These are phyloP conservation scores for Coemansia sp. DNA, from an alignment of 192 early-diverging fungal genomes.

Conservation along the genomic window DNA sequence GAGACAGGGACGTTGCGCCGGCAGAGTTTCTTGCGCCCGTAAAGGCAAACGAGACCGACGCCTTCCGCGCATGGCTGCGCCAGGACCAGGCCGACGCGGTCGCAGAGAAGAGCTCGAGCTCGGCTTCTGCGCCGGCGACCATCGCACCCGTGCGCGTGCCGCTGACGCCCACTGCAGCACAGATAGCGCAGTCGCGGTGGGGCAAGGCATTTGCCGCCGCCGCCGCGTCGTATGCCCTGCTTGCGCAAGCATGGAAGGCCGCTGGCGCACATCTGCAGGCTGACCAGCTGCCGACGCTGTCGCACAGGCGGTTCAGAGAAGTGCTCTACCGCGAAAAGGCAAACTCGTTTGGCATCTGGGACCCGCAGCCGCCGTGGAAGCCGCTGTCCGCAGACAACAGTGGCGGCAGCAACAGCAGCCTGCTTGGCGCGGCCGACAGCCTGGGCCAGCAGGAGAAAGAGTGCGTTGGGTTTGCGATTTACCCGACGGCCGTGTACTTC, in stretches of 20 bases:
- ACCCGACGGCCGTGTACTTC: slow-evolving; percentile 63
- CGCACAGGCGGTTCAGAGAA: slow-evolving; percentile 50
- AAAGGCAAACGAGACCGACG: slow-evolving; percentile 32
- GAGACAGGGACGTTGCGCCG: slow-evolving; percentile 12
- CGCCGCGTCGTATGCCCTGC: slow-evolving; percentile 22
- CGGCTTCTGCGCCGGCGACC: slow-evolving; percentile 28
- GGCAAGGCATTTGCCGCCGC: slow-evolving; percentile 14
- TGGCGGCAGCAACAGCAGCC: too few species aligned
- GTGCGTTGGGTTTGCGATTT: slow-evolving; percentile 59
- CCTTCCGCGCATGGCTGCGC: slow-evolving; percentile 15
- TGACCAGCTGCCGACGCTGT: slow-evolving; percentile 3
- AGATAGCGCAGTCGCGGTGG: slow-evolving; percentile 31
- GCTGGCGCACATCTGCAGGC: not conserved
- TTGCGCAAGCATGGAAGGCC: slow-evolving; percentile 19
- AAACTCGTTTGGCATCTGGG: slow-evolving; percentile 70
- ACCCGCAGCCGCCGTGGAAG: slow-evolving; percentile 22
- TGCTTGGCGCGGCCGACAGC: not conserved
- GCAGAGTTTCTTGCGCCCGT: slow-evolving; percentile 16
- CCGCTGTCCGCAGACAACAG: not conserved
- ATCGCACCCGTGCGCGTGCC: slow-evolving; percentile 31
- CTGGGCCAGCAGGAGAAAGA: slow-evolving; percentile 40
- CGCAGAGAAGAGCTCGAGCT: not conserved
- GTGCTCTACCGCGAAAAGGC: slow-evolving; percentile 64
- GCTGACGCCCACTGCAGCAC: slow-evolving; percentile 5
- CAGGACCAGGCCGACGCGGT: slow-evolving; percentile 8